Evolutionary conservation across 2,329 filamentous ascomycete genomes (phyloP), one percentile per base, ranked within the genome.

Genomic region (Cyphellophora attinorum): DNA sequence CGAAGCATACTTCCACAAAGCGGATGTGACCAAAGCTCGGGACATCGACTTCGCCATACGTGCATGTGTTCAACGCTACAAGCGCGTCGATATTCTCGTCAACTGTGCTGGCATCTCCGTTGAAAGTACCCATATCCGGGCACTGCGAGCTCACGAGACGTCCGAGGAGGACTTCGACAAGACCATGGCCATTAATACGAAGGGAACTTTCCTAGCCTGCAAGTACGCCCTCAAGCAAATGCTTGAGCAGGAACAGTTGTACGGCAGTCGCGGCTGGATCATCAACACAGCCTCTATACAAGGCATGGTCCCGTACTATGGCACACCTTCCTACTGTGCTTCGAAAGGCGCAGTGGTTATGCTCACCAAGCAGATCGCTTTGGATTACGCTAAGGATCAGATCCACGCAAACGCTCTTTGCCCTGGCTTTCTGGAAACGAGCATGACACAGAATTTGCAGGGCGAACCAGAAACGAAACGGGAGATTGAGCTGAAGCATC

Each of bases 181-280:
- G 46, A 94, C 88, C 3, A 85, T 93, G 44, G 79, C 76, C 56
- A 91, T 94, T 68, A 94, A 95, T 61, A 85, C 93, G 59, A 94
- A 94, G 74, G 88, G 86, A 30, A 85, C 94, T 14, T 94, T 86
- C 85, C 94, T 76, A 57, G 88, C 88, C 40, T 81, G 79, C 72
- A 95, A 94, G 70, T 85, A 94, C 59, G 85, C 86, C 5, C 78
- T 94, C 19, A 41, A 38, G 19, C 45, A 47, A 19, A 47, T 47
- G 40, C 32, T 47, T 12, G 42, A 45, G 12, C 39, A 47, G 27
- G n/a, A 33, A 2, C 15, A 41, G 25, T 8, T 36, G 4, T 34
- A 41, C 28, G 11, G 27, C 11, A 32, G 36, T 5, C 19, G 34
- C 5, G 45, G 45, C 21, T 47, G 42, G 42, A 77, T 95, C 61